Evolutionary conservation across 352 stramenopile genomes (phyloP).

Genomic region (Pythium aristosporum): DNA sequence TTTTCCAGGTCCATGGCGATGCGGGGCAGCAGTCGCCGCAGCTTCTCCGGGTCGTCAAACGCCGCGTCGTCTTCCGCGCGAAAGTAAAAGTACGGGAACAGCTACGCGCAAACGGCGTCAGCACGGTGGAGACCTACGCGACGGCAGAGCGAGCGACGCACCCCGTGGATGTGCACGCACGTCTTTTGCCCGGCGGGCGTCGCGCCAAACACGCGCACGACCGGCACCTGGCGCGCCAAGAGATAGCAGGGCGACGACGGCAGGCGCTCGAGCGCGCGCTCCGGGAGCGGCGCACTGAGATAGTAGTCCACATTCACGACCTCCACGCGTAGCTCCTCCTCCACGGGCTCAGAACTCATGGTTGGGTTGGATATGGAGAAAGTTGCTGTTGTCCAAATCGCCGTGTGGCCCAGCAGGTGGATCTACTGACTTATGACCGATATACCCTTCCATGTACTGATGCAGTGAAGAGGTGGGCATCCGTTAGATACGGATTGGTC

Average conservation of each 20-base stretch:
- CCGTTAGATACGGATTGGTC: conserved; percentile 10
- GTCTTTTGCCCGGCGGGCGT: conserved; percentile 89
- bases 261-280: conserved; percentile 39
- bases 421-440: too few species aligned
- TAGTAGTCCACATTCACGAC: conserved; percentile 84
- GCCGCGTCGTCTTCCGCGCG: conserved; percentile 55
- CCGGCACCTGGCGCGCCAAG: conserved; percentile 66
- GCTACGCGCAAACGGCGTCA: conserved; percentile 29
- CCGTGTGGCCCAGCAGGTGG: too few species aligned
- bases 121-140: too few species aligned
- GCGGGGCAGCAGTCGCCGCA: conserved; percentile 57
- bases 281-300: conserved; percentile 63
- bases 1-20: conserved; percentile 75
- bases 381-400: conserved; percentile 1
- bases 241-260: conserved; percentile 67
- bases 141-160: conserved; percentile 22
- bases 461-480: not conserved
- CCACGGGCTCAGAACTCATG: not conserved
- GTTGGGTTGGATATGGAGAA: not conserved
- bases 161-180: conserved; percentile 88
- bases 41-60: conserved; percentile 67
- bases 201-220: conserved; percentile 88
- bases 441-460: too few species aligned
- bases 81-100: conserved; percentile 90
- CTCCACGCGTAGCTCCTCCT: conserved; percentile 55